Percentiles rank a stretch among this genome's conserved stretches.
These are phyloP conservation scores for Penicillium robsamsonii DNA, from an alignment of 495 filamentous ascomycete genomes.

Conservation along the genomic window DNA sequence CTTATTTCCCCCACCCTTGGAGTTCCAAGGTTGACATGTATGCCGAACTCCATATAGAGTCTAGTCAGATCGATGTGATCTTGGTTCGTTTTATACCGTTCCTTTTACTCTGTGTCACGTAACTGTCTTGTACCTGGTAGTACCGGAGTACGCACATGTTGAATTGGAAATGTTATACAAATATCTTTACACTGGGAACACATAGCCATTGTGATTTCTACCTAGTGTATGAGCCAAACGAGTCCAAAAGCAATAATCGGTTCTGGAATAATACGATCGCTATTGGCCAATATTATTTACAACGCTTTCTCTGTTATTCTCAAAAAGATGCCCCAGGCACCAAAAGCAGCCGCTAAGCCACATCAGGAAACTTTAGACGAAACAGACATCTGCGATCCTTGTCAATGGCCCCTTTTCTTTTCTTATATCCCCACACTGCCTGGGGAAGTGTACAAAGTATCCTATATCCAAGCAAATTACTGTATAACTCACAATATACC, in stretches of 20 bases:
- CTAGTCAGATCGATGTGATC: background rate
- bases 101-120: background rate
- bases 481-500: background rate
- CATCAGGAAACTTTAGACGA: slow-evolving; percentile 4
- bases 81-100: background rate
- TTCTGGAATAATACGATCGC: background rate
- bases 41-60: background rate
- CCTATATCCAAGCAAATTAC: background rate
- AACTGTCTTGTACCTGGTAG: background rate
- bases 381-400: background rate
- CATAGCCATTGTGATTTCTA: background rate
- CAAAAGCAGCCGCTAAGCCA: background rate
- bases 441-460: background rate
- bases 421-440: background rate
- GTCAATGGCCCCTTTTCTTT: background rate
- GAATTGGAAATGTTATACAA: background rate
- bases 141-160: background rate
- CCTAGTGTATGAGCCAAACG: background rate
- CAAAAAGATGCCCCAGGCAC: background rate
- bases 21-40: background rate
- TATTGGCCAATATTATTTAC: background rate
- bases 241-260: background rate
- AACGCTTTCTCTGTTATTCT: background rate
- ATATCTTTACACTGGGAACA: background rate
- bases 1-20: background rate